phyloP scores from a whole-genome alignment of 2,329 filamentous ascomycete genomes.

The Fragosphaeria purpurea region DNA sequence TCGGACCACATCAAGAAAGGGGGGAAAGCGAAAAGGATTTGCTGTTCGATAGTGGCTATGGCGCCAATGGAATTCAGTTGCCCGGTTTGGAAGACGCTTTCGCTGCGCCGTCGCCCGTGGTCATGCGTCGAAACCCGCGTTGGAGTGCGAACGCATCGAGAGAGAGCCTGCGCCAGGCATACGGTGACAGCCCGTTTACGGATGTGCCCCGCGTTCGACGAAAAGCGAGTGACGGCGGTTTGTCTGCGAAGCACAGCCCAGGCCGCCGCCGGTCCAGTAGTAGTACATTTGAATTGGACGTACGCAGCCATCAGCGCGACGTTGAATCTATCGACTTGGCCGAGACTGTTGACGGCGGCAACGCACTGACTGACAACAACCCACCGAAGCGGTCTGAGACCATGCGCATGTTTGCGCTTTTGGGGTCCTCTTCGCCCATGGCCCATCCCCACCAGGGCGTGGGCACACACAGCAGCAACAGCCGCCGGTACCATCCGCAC shows the following conservation, averaged over 20 bases:
- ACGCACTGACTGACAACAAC: neutral
- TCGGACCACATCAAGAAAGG: constrained; percentile 10
- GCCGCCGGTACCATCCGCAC: neutral
- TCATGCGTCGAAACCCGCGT: neutral
- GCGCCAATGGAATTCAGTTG: constrained; percentile 22
- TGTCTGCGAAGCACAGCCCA: neutral
- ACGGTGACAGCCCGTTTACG: neutral
- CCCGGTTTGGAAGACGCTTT: constrained; percentile 23
- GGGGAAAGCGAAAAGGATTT: constrained; percentile 27
- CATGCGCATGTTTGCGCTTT: constrained; percentile 8
- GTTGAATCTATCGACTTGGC: too few species aligned
- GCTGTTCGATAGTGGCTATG: constrained; percentile 27
- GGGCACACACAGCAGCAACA: constrained; percentile 1
- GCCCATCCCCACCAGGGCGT: neutral
- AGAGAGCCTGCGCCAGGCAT: neutral
- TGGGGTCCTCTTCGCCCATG: neutral
- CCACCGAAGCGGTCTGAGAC: constrained; percentile 1
- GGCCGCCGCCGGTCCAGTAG: neutral
- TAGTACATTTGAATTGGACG: neutral
- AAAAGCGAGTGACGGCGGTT: neutral
- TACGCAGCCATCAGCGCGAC: too few species aligned
- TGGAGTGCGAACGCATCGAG: neutral
- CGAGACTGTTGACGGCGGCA: neutral
- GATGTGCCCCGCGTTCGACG: neutral
- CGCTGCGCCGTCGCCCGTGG: neutral